Evolutionary conservation across 345 rosid genomes (phyloP).

Genomic region (Kernera saxatilis): DNA sequence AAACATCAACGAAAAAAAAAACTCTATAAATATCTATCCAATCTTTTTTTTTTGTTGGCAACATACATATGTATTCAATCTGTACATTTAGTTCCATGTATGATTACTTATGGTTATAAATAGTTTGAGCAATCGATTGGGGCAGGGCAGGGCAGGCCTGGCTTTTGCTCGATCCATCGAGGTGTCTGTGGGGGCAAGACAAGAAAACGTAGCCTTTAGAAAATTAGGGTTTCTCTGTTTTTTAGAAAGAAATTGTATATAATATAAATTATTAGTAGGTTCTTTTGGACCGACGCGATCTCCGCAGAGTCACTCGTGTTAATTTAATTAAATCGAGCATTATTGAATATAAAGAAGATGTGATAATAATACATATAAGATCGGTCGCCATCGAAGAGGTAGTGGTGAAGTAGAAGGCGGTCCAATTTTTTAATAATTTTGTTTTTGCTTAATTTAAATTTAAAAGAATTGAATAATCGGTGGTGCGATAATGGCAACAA

Average conservation of each 20-base stretch:
- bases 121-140: neutral
- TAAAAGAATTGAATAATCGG: conserved; percentile 1
- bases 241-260: neutral
- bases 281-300: conserved; percentile 23
- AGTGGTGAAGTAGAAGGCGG: conserved; percentile 32
- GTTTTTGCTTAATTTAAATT: neutral
- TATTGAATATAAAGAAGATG: neutral
- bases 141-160: conserved; percentile 2
- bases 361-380: conserved; percentile 16
- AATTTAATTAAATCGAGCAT: neutral
- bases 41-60: neutral
- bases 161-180: conserved; percentile 12
- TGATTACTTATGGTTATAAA: neutral
- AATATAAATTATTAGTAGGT: neutral
- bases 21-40: neutral
- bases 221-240: conserved; percentile 25
- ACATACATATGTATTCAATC: neutral
- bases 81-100: neutral
- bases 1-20: neutral
- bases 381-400: conserved; percentile 29
- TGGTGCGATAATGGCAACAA: conserved; percentile 33
- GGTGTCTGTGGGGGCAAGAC: conserved; percentile 8
- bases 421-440: neutral
- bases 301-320: conserved; percentile 15
- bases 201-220: conserved; percentile 21